These are phyloP conservation scores for Lagerstroemia speciosa DNA, from an alignment of 345 rosid species.

Conservation along the genomic window DNA sequence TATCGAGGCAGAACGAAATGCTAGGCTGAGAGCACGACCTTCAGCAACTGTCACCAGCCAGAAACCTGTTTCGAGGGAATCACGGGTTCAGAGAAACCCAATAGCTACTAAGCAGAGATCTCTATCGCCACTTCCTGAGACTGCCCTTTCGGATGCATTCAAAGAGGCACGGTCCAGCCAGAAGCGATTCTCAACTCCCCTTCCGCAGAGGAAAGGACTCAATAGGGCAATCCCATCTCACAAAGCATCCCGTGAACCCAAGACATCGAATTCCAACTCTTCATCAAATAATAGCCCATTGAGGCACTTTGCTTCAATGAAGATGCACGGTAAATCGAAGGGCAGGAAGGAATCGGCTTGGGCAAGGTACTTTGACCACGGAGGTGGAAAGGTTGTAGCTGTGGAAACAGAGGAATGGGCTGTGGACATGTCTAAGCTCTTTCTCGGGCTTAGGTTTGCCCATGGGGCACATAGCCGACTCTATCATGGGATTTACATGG, in stretches of 20 bases:
- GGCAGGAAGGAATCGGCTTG: conserved; percentile 65
- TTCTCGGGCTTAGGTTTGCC: conserved; percentile 88
- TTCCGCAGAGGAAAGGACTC: conserved; percentile 42
- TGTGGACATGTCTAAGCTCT: conserved; percentile 77
- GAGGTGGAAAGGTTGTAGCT: conserved; percentile 75
- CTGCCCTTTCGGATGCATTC: conserved; percentile 58
- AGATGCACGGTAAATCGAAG: conserved; percentile 44
- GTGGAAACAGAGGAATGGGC: conserved; percentile 58
- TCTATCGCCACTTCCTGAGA: conserved; percentile 60
- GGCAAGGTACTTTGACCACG: conserved; percentile 76
- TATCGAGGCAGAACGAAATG: conserved; percentile 27
- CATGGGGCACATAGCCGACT: conserved; percentile 88
- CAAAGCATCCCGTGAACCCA: conserved; percentile 30
- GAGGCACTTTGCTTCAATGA: conserved; percentile 48
- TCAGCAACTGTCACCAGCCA: conserved; percentile 14
- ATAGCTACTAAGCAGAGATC: conserved; percentile 65
- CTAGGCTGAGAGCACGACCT: conserved; percentile 40
- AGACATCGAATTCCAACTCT: conserved; percentile 21
- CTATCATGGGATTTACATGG: conserved; percentile 86
- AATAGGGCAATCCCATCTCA: conserved; percentile 31
- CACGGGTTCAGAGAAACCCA: conserved; percentile 39
- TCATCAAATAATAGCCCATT: conserved; percentile 42
- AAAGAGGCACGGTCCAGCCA: conserved; percentile 71
- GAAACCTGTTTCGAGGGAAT: conserved; percentile 20
- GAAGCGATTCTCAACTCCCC: conserved; percentile 86